Evolutionary conservation across 179 eudicot species (phyloP), one percentile per base, ranked within the genome.

Genomic region (Drosera spatulata): DNA sequence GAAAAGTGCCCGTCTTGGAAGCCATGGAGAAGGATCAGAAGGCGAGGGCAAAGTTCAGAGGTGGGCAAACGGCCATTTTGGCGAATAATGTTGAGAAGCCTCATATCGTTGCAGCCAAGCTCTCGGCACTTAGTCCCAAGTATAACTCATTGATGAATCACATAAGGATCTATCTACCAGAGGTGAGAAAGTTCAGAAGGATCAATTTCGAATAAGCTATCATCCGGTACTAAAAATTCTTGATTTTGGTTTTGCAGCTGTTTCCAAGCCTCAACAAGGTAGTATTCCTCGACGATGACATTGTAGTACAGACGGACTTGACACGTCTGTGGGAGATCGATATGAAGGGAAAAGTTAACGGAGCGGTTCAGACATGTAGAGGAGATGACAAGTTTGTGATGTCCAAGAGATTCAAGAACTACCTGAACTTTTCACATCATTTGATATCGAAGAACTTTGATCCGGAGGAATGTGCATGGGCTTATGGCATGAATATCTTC

Each of bases 11-110:
- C 0, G 95, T 91, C 61, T 71, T 88, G 73, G 96, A 91, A 73
- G 96, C 96, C 52, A 91, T 91, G 98, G 98, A 91, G 71, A 91
- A 85, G 64, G 93, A 91, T 66, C 96, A 91, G 64, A 69, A 76
- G 69, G 89, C 82, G 33, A 66, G 98, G 66, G 80, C 96, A 50
- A 86, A 77, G 55, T 88, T 86, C 42, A 73, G 96, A 64, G 98
- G 98, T 5, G 98, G 98, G 7, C 86, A 95, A 3, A 84, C 87
- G 6, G 93, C 87, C 5, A 91, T 91, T 53, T 86, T 89, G 10
- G 84, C 89, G 2, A 88, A 79, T 65, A 75, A 78, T 50, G 78
- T 83, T 0, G 87, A 88, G 61, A 86, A 75, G 56, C 96, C 96
- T 56, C 14, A 64, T 13, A 77, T 88, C 42, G 82, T 91, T 54